These are phyloP conservation scores for Cyberlindnera petersonii DNA, from an alignment of 805 yeast species.

Conservation along the genomic window DNA sequence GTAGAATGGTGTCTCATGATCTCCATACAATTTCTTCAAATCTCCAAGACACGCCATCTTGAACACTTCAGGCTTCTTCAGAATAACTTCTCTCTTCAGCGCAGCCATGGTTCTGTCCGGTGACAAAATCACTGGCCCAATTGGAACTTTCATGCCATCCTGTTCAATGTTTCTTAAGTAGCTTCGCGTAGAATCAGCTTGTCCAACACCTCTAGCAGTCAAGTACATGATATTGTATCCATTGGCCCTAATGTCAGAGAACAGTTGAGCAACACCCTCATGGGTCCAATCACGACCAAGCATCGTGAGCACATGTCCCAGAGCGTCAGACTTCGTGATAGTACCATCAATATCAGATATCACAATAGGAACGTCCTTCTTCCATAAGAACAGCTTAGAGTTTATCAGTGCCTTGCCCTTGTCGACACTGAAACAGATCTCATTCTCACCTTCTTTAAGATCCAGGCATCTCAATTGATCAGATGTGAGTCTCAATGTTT, in stretches of 20 bases:
- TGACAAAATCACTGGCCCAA: conserved; percentile 89
- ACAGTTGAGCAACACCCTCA: conserved; percentile 87
- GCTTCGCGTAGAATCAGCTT: conserved; percentile 86
- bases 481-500: conserved; percentile 84
- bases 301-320: conserved; percentile 92
- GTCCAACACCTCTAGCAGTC: conserved; percentile 94
- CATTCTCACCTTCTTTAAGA: conserved; percentile 75
- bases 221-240: conserved; percentile 93
- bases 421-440: conserved; percentile 71
- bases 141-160: conserved; percentile 68
- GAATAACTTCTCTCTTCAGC: conserved; percentile 80
- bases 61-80: conserved; percentile 96
- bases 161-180: conserved; percentile 78
- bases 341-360: conserved; percentile 98
- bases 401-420: conserved; percentile 75
- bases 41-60: conserved; percentile 95
- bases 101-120: conserved; percentile 98
- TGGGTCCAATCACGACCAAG: conserved; percentile 98
- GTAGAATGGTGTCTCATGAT: conserved; percentile 72
- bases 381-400: conserved; percentile 81
- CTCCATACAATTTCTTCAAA: conserved; percentile 66
- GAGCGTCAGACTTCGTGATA: conserved; percentile 94
- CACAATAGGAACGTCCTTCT: conserved; percentile 78
- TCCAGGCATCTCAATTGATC: conserved; percentile 78
- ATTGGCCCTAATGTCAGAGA: conserved; percentile 78